Evolutionary conservation across 371 early-diverging fungal genomes (phyloP).

Genomic region (Mucor saturninus): DNA sequence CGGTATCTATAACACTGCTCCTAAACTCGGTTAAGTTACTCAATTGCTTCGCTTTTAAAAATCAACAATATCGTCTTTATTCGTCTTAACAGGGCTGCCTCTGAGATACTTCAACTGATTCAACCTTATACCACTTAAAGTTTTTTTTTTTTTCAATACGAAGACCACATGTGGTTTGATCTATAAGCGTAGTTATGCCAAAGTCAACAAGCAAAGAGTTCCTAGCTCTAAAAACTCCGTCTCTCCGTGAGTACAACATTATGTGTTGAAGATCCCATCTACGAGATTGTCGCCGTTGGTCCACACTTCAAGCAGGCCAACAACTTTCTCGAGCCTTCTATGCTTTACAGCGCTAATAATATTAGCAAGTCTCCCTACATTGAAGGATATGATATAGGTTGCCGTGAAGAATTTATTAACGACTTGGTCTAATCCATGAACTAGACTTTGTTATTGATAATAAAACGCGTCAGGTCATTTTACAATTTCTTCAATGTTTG

Average conservation of each 20-base stretch:
- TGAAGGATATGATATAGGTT: conserved; percentile 97
- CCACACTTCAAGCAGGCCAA: conserved; percentile 88
- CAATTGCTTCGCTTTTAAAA: conserved; percentile 98
- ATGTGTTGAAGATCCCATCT: conserved; percentile 98
- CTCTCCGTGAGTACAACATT: conserved; percentile 73
- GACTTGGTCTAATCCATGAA: conserved; percentile 97
- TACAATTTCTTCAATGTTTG: too few relatives aligned
- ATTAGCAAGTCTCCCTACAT: conserved; percentile 98
- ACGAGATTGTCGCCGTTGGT: conserved; percentile 98
- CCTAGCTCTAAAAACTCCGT: conserved; percentile 96
- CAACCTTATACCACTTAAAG: conserved; percentile 98
- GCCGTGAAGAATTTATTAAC: conserved; percentile 98
- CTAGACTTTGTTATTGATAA: conserved; percentile 54
- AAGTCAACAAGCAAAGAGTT: conserved; percentile 95
- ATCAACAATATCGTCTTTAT: conserved; percentile 81
- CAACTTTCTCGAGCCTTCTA: conserved; percentile 99
- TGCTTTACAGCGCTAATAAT: conserved; percentile 97
- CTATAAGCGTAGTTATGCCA: conserved; percentile 99
- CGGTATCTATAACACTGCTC: conserved; percentile 98
- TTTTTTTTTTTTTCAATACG: conserved; percentile 83
- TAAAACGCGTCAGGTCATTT: not conserved
- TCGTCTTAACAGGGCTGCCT: conserved; percentile 3
- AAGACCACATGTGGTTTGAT: conserved; percentile 98
- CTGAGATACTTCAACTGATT: conserved; percentile 93
- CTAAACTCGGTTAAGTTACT: conserved; percentile 99